Evolutionary conservation across 768 basidiomycete species (phyloP).

Genomic region (Rhizopogon vesiculosus): DNA sequence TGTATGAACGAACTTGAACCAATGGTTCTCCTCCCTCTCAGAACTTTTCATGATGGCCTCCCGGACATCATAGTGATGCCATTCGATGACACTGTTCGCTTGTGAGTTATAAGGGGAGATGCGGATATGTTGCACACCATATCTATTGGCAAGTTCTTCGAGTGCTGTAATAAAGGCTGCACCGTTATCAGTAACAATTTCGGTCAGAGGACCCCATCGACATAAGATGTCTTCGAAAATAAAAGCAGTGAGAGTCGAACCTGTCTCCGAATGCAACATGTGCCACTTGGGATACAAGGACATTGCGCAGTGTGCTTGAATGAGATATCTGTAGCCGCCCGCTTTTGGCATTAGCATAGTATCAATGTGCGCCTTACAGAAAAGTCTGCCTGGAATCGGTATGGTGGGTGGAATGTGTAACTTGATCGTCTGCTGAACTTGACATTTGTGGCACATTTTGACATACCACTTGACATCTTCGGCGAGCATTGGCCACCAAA

Average conservation of each 20-base stretch:
- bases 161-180: neutral
- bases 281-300: conserved; percentile 16
- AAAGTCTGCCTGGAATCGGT: neutral
- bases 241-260: neutral
- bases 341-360: conserved; percentile 3
- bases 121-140: neutral
- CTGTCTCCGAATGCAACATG: conserved; percentile 24
- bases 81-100: neutral
- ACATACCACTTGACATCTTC: neutral
- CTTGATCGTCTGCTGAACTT: neutral
- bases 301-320: neutral
- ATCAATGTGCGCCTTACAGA: neutral
- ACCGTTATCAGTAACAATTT: conserved; percentile 2
- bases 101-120: neutral
- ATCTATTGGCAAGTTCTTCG: rapidly evolving
- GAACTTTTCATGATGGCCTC: conserved; percentile 6
- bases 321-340: conserved; percentile 10
- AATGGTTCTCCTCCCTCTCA: neutral
- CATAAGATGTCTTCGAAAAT: conserved; percentile 11
- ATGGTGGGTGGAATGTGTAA: neutral
- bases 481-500: conserved; percentile 1
- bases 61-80: neutral
- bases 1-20: conserved; percentile 8
- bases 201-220: neutral
- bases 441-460: neutral